These are phyloP conservation scores for Arthroderma sp. DNA, from an alignment of 2,329 filamentous ascomycete genomes.

Conservation along the genomic window DNA sequence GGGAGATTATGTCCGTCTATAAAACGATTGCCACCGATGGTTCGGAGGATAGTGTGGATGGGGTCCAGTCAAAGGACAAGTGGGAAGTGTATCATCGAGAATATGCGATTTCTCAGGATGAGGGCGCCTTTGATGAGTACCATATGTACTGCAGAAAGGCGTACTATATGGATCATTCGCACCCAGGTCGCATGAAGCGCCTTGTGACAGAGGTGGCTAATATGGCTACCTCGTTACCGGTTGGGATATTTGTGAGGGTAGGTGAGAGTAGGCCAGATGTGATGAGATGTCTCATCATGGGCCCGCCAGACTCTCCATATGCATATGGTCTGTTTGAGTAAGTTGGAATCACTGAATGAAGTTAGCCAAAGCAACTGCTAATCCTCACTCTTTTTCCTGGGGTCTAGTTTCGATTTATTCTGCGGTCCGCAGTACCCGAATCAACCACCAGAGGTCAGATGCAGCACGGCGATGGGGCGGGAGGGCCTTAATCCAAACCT, in stretches of 20 bases:
- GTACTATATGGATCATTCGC: conserved; percentile 7
- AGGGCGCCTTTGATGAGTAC: conserved; percentile 22
- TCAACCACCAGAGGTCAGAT: conserved; percentile 29
- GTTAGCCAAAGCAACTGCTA: too few relatives aligned
- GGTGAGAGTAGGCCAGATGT: conserved; percentile 34
- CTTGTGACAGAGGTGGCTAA: conserved; percentile 35
- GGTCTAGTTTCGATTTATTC: conserved; percentile 35
- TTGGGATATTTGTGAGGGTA: conserved; percentile 40
- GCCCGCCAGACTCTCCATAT: conserved; percentile 40
- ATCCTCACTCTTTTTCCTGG: background rate
- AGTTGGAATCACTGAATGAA: background rate
- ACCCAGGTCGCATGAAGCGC: conserved; percentile 34
- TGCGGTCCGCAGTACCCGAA: conserved; percentile 32
- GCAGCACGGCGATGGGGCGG: conserved; percentile 33
- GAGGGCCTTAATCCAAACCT: conserved; percentile 40
- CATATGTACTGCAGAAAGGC: conserved; percentile 12
- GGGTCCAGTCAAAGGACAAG: conserved; percentile 8
- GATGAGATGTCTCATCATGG: conserved; percentile 40
- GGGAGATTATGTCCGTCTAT: conserved; percentile 19
- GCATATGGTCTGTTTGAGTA: conserved; percentile 41
- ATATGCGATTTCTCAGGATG: conserved; percentile 25
- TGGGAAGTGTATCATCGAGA: conserved; percentile 22
- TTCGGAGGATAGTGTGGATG: conserved; percentile 7
- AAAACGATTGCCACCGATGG: conserved; percentile 11
- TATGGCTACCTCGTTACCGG: conserved; percentile 35